A percentile compares a stretch with the other conserved stretches of the same genome.
phyloP scores from a whole-genome alignment of 176 grass and related monocot genomes.

The Oryza longistaminata region DNA sequence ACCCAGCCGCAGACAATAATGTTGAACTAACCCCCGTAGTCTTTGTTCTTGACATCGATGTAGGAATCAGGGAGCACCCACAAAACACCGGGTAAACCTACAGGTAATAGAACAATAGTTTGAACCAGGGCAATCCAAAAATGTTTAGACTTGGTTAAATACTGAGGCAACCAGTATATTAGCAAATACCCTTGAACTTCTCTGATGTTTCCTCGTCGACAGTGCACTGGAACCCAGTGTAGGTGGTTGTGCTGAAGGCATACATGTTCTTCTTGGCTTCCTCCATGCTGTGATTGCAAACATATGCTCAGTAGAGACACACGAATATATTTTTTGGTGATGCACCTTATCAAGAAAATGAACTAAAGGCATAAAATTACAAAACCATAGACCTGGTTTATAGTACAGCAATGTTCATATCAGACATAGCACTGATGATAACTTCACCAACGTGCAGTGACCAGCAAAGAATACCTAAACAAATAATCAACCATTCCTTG shows the following conservation, averaged over 20 bases:
- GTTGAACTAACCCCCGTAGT: slow-evolving; percentile 72
- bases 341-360: neutral
- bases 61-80: slow-evolving; percentile 97
- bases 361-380: neutral
- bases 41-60: slow-evolving; percentile 95
- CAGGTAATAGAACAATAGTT: neutral
- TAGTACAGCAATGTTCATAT: neutral
- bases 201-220: slow-evolving; percentile 88
- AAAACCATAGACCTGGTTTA: neutral
- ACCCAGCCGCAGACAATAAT: neutral
- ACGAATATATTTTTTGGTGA: neutral
- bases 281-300: slow-evolving; percentile 67
- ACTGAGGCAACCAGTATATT: neutral
- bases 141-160: neutral
- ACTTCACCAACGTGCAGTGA: neutral
- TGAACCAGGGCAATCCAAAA: slow-evolving; percentile 13
- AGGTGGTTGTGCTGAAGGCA: slow-evolving; percentile 90
- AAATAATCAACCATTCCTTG: neutral
- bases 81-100: slow-evolving; percentile 82
- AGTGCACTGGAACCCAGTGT: slow-evolving; percentile 91
- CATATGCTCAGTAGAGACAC: neutral
- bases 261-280: slow-evolving; percentile 99
- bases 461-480: neutral
- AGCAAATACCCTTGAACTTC: slow-evolving; percentile 84
- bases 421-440: neutral